phyloP scores from a whole-genome alignment of 371 early-diverging fungal species.

The Thermomucor indicae-seudaticae region DNA sequence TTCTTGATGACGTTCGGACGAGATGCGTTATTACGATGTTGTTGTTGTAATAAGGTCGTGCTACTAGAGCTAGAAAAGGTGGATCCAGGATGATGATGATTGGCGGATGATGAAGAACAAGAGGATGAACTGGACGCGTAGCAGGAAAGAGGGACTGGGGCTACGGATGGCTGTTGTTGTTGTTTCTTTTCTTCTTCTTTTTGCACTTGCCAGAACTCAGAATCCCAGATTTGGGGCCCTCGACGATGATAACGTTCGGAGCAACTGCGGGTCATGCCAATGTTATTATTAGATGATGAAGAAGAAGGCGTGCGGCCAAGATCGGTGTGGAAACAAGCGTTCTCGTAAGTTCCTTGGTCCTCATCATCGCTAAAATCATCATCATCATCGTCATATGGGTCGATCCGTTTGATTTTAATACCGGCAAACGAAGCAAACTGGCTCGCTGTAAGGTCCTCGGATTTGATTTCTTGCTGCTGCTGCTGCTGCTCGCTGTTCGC shows the following conservation, averaged over 20 bases:
- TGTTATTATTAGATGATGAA: too few species aligned
- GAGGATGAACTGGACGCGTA: constrained; percentile 7
- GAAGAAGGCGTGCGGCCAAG: too few species aligned
- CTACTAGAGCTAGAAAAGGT: not conserved
- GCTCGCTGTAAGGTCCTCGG: constrained; percentile 43
- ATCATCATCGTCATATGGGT: constrained; percentile 6
- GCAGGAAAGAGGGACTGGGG: not conserved
- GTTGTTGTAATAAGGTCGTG: constrained; percentile 1
- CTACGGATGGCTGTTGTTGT: constrained; percentile 1
- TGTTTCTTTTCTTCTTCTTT: constrained; percentile 1
- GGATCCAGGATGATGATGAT: constrained; percentile 2
- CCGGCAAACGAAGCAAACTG: constrained; percentile 43
- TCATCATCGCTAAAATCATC: constrained; percentile 5
- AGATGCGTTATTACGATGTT: constrained; percentile 9
- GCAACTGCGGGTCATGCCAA: constrained; percentile 8
- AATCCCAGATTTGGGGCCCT: constrained; percentile 38
- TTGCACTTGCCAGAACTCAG: constrained; percentile 33
- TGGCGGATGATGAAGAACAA: too few species aligned
- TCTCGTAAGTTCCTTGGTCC: constrained; percentile 7
- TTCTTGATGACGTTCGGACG: constrained; percentile 28
- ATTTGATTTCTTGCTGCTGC: constrained; percentile 12
- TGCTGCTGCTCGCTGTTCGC: not conserved
- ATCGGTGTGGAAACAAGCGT: too few species aligned
- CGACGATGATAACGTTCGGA: constrained; percentile 8
- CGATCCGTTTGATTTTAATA: constrained; percentile 24